These are phyloP conservation scores for Penicillium coffeae DNA, from an alignment of 495 filamentous ascomycete species.

Conservation along the genomic window DNA sequence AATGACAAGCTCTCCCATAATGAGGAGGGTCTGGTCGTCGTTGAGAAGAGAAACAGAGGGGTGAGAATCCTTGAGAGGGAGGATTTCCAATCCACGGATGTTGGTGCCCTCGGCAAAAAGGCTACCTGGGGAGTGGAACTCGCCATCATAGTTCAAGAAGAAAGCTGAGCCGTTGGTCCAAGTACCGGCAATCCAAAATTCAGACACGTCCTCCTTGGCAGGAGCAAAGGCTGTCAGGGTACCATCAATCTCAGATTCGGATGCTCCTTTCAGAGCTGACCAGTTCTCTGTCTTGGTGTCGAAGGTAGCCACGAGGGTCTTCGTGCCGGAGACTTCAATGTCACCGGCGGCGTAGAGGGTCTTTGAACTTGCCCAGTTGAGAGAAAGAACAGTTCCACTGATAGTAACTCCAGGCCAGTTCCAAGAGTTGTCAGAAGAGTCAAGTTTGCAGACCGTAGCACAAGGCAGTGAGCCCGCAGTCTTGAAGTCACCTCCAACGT, in stretches of 20 bases:
- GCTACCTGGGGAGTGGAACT: conserved; percentile 55
- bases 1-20: conserved; percentile 75
- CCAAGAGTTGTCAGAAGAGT: conserved; percentile 67
- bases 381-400: conserved; percentile 60
- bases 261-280: conserved; percentile 60
- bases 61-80: conserved; percentile 65
- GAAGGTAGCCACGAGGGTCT: conserved; percentile 70
- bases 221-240: conserved; percentile 70
- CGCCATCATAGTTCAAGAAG: conserved; percentile 71
- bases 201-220: conserved; percentile 59
- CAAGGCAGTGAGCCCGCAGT: conserved; percentile 81
- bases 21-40: conserved; percentile 65
- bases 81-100: conserved; percentile 77
- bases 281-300: conserved; percentile 59
- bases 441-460: conserved; percentile 74
- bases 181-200: conserved; percentile 77
- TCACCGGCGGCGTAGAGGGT: conserved; percentile 73
- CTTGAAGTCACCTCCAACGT: conserved; percentile 78
- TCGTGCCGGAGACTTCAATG: conserved; percentile 60
- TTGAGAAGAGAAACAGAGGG: conserved; percentile 58
- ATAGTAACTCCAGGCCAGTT: conserved; percentile 67
- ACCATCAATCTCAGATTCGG: conserved; percentile 61
- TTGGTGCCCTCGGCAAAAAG: conserved; percentile 58
- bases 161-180: conserved; percentile 65
- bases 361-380: conserved; percentile 70